Evolutionary conservation across 2,329 filamentous ascomycete species (phyloP), one percentile per base, ranked within the genome.

Genomic region (Diaporthe velutina): DNA sequence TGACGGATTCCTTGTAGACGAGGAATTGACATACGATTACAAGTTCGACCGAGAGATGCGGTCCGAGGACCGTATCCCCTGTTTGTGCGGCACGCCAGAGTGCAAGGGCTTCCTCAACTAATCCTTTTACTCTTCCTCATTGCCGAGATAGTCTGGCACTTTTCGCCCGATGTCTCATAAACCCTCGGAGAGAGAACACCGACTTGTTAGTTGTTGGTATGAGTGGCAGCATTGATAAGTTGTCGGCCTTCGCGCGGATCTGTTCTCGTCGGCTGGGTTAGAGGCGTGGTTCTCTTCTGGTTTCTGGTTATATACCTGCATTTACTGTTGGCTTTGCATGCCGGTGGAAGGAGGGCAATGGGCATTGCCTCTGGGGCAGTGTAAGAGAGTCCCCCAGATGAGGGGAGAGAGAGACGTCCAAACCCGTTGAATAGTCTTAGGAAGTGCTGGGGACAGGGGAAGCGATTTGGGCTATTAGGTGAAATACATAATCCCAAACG

Each of bases 41-140:
- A 99, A 99, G 85, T 99, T 99, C 84, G 97, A 99, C 87, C 94
- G 97, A 80, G 97, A 99, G 85, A 95, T 97, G 81, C 95, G 95
- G 81, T 97, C 95, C 79, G 91, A 95, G 77, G 97, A 99, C 84
- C 95, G 97, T 77, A 98, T 99, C 80, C 97, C 97, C 68, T 99
- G 97, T 87, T 92, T 99, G 68, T 99, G 97, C 84, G 97, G 97
- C 75, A 98, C 96, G 57, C 92, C 96, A 40, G 95, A 95, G 64
- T 99, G 97, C 88, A 99, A 99, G 88, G 97, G 97, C 77, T 99
- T 98, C 88, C 94, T 99, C 85, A 99, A 99, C 86, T 99, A 89
- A 91, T 77, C 9, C 60, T 48, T 40, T 25, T 30, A 25, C 42
- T 42, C 60, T 38, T 38, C 48, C 52, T 12, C 50, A 38, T n/a